Base-by-base conservation (phyloP, 2,329 filamentous ascomycete species). In the Sclerotinia glacialis region DNA sequence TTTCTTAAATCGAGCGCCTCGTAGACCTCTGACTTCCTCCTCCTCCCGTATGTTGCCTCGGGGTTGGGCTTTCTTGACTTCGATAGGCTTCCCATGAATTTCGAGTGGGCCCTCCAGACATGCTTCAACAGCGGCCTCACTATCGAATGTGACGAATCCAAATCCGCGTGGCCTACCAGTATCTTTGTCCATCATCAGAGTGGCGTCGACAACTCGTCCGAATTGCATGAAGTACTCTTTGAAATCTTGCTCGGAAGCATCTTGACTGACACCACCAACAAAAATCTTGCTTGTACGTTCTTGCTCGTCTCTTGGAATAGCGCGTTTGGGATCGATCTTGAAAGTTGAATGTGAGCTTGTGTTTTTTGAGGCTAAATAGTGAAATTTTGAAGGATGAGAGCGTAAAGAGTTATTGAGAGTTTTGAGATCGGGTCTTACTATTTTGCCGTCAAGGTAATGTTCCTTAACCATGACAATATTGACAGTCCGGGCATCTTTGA, bases 391-490 rank as follows among this genome's bases (percentile, higher is more conserved):
- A 69, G 67, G 60, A 66, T 65, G 58, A 46, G 60, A 65, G 66
- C 16, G 49, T 31, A 61, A 56, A 61, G 37, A 71, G 64, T 67
- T 69, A 49, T 65, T 42, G 54, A 65, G 60, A 70, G 73, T 68
- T 54, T 64, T 42, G 49, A 69, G 65, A 31, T 72, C 67, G 62
- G 71, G 67, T 81, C 91, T 82, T 85, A 98, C 95, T 78, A 99
- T 97, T 80, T 99, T 99, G 69, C 95, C 95, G 77, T 99, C 95
- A 28, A 99, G 85, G 74, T 94, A 96, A 78, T 99, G 95, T 78
- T 99, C 95, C 80, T 99, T 99, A 70, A 99, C 95, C 95, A 99
- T 99, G 71, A 99, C 95, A 72, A 93, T 96, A 77, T 99, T 99
- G 72, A 99, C 95, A 5, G 92, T 97, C 81, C 97, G 97, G 58